phyloP scores from a whole-genome alignment of 805 yeast genomes.

The Suhomyces faveliae region DNA sequence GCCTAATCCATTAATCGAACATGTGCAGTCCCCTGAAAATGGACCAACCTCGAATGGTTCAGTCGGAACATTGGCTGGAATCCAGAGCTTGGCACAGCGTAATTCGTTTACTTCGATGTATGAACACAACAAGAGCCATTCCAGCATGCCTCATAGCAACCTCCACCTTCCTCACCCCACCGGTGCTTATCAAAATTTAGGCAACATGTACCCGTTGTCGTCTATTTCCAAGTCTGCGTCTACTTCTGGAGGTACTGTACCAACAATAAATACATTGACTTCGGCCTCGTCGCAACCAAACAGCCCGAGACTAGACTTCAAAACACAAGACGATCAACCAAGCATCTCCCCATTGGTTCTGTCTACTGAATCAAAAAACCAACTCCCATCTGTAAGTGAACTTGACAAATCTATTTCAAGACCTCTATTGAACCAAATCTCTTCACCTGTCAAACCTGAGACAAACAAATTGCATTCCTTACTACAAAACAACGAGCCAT shows the following conservation, averaged over 20 bases:
- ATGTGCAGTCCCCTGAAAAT: conserved; percentile 2
- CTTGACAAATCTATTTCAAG: conserved; percentile 28
- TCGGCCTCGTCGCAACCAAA: neutral
- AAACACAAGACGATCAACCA: neutral
- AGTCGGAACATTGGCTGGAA: neutral
- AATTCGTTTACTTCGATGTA: conserved; percentile 21
- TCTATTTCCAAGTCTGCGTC: neutral
- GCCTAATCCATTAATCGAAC: conserved; percentile 17
- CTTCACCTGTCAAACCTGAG: conserved; percentile 3
- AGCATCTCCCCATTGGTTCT: neutral
- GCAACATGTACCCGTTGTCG: neutral
- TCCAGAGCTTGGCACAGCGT: conserved; percentile 13
- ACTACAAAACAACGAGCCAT: neutral
- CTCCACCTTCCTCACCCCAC: conserved; percentile 2
- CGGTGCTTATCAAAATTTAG: neutral
- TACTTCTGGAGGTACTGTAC: neutral
- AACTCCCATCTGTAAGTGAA: conserved; percentile 38
- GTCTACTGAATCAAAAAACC: conserved; percentile 13
- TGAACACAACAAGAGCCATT: conserved; percentile 7
- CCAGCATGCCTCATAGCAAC: neutral
- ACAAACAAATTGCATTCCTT: conserved; percentile 2
- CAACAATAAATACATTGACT: conserved; percentile 1
- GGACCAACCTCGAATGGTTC: neutral
- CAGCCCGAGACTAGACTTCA: neutral
- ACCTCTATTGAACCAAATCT: conserved; percentile 10